These are phyloP conservation scores for Cryphonectria carpinicola DNA, from an alignment of 2,329 filamentous ascomycete species.

Conservation along the genomic window DNA sequence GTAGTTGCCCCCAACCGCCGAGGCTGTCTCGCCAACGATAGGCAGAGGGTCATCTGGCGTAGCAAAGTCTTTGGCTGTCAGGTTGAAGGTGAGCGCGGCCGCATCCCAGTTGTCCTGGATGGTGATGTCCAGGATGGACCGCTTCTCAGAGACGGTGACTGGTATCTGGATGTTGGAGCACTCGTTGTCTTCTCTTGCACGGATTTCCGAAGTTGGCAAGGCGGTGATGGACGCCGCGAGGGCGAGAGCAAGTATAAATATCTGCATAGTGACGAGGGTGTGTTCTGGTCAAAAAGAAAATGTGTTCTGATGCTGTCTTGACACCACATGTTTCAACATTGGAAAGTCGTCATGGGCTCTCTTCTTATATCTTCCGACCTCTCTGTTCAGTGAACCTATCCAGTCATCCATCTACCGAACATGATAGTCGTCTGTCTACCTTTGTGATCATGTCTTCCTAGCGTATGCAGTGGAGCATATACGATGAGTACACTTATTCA, in stretches of 20 bases:
- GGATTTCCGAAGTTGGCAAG: slow-evolving; percentile 20
- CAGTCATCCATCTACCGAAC: not conserved
- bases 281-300: not conserved
- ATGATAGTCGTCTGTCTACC: not conserved
- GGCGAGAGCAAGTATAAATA: not conserved
- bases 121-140: slow-evolving; percentile 35
- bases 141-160: slow-evolving; percentile 34
- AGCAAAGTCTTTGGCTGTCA: slow-evolving; percentile 35
- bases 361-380: not conserved
- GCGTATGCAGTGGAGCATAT: not conserved
- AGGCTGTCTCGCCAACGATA: slow-evolving; percentile 31
- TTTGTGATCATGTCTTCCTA: not conserved
- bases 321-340: not conserved
- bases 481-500: slow-evolving; percentile 5
- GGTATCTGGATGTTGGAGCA: slow-evolving; percentile 37
- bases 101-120: slow-evolving; percentile 38
- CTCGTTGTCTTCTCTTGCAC: not conserved
- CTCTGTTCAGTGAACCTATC: not conserved
- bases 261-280: slow-evolving; percentile 1
- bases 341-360: not conserved
- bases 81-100: slow-evolving; percentile 35
- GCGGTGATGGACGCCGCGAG: slow-evolving; percentile 16
- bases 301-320: not conserved
- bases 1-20: slow-evolving; percentile 34
- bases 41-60: slow-evolving; percentile 33